Percentiles rank a stretch among this genome's conserved stretches.
These are phyloP conservation scores for Suhomyces sp. DNA, from an alignment of 805 yeast species.

Conservation along the genomic window DNA sequence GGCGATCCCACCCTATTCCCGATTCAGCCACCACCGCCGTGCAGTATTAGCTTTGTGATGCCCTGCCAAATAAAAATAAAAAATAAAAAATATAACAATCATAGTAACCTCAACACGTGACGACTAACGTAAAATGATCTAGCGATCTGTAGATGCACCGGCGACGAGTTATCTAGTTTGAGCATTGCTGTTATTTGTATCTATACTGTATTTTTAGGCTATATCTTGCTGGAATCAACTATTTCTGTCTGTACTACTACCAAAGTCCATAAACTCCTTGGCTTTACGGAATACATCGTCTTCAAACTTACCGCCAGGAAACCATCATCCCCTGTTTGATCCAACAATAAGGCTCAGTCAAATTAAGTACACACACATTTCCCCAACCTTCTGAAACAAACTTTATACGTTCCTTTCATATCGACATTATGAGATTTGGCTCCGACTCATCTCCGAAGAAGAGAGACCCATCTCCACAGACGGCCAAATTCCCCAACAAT, in stretches of 20 bases:
- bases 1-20: not conserved
- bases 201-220: not conserved
- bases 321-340: not conserved
- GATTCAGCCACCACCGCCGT: not conserved
- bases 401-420: constrained; percentile 12
- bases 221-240: not conserved
- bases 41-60: not conserved
- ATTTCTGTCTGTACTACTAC: not conserved
- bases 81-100: not conserved
- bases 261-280: not conserved
- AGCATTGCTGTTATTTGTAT: not conserved
- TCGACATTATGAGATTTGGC: constrained; percentile 23
- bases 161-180: not conserved
- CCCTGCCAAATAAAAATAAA: not conserved
- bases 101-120: not conserved
- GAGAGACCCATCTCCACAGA: constrained; percentile 2
- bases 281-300: not conserved
- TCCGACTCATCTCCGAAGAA: constrained; percentile 20
- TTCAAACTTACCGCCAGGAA: not conserved
- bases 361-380: not conserved
- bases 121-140: not conserved
- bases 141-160: not conserved
- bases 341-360: not conserved
- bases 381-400: not conserved
- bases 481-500: constrained; percentile 7